Base-by-base conservation (phyloP, 371 early-diverging fungal genomes). In the Cokeromyces recurvatus region DNA sequence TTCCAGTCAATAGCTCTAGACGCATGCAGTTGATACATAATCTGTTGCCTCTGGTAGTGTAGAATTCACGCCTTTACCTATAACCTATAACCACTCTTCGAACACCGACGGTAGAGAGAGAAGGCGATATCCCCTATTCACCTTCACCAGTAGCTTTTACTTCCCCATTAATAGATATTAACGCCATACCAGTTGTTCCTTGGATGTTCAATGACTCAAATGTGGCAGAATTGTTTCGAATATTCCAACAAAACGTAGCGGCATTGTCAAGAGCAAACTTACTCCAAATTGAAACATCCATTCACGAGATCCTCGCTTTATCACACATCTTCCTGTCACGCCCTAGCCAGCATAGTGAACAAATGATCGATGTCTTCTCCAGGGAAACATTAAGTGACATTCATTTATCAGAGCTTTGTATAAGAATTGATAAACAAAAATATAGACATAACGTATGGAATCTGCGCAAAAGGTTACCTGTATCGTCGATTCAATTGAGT, bases 131-230 rank as follows among this genome's bases (percentile, higher is more conserved):
- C 29, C 29, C 29, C 11, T 29, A 5, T 29, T 11, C 29, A 29
- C 11, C 29, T 11, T 29, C 29, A 29, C 29, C 29, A 29, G 29
- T 34, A 34, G 43, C 34, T 25, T 39, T 36, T 38, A 45, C 52
- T 44, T 45, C 42, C 39, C 32, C 32, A 16, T 45, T 27, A 36
- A 29, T 37, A 46, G 46, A 38, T 38, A 25, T 11, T 38, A 9
- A 36, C 38, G n/a, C 45, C 39, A 45, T 42, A 39, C 35, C 29
- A 35, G 39, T 43, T 45, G 40, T 36, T 51, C 36, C 19, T 45
- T 51, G 52, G 34, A 39, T 51, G 44, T 51, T 51, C 51, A 51
- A 51, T 45, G 34, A 40, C 40, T 40, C 40, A 39, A 45, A 51
- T 37, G 32, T 51, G 16, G 41, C 52, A 17, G 42, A 42, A 39